phyloP scores from a whole-genome alignment of 768 basidiomycete genomes.

The Leccinum variicolor region DNA sequence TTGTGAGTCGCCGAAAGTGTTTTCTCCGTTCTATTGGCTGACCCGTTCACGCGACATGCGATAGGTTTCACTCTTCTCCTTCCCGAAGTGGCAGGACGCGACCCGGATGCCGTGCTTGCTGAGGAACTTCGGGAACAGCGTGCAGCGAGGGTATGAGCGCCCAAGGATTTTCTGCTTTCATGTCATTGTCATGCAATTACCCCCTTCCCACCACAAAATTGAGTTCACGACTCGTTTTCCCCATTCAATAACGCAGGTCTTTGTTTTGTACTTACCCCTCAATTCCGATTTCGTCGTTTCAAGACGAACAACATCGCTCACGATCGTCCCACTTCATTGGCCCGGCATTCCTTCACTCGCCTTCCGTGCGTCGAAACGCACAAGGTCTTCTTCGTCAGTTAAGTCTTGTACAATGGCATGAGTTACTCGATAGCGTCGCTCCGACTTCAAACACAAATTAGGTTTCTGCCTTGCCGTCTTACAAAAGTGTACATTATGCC shows the following conservation, averaged over 20 bases:
- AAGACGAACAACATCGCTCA: not conserved
- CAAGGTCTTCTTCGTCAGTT: too few species aligned
- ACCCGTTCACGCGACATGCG: not conserved
- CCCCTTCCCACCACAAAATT: too few species aligned
- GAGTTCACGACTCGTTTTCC: not conserved
- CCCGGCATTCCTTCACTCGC: too few species aligned
- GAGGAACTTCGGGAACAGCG: slow-evolving; percentile 33
- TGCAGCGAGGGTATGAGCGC: not conserved
- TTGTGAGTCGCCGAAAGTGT: slow-evolving; percentile 19
- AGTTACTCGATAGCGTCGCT: too few species aligned
- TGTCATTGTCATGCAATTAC: not conserved
- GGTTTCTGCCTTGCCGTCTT: too few species aligned
- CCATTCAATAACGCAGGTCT: not conserved
- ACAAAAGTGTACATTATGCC: too few species aligned
- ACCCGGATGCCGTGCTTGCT: slow-evolving; percentile 45
- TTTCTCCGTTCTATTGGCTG: not conserved
- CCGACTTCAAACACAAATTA: too few species aligned
- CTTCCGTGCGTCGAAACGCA: too few species aligned
- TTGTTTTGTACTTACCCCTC: not conserved
- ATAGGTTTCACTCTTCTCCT: slow-evolving; percentile 43
- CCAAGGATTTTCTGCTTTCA: not conserved
- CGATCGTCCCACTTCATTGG: too few species aligned
- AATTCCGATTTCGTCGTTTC: not conserved
- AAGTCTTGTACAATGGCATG: too few species aligned
- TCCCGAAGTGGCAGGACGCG: slow-evolving; percentile 49